Percentiles rank a stretch among this genome's conserved stretches.
Evolutionary conservation across 2,329 filamentous ascomycete genomes (phyloP).

Genomic region (Myriangium duriaei): DNA sequence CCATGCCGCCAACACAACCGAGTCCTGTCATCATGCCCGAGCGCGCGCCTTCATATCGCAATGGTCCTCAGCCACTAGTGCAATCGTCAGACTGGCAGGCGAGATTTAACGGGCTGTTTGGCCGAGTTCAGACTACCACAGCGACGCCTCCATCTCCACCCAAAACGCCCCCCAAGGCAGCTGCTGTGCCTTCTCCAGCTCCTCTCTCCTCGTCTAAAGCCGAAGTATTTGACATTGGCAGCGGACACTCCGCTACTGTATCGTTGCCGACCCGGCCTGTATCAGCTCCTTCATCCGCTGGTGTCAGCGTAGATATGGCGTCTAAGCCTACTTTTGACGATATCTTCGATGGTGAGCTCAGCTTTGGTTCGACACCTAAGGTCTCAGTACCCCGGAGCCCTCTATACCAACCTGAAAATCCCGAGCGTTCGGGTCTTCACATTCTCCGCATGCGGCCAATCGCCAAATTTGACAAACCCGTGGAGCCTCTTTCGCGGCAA

Average conservation of each 20-base stretch:
- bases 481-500: background rate
- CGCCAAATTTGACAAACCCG: conserved; percentile 2
- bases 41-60: conserved; percentile 27
- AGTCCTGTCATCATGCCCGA: conserved; percentile 30
- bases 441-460: conserved; percentile 6
- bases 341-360: conserved; percentile 32
- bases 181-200: conserved; percentile 23
- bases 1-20: conserved; percentile 25
- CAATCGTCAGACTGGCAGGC: conserved; percentile 58
- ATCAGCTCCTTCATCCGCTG: conserved; percentile 14
- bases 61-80: conserved; percentile 30
- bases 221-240: conserved; percentile 45
- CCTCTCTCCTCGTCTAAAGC: conserved; percentile 21
- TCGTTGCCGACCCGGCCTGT: conserved; percentile 45
- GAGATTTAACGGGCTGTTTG: conserved; percentile 65
- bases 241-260: conserved; percentile 59
- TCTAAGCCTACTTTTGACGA: conserved; percentile 30
- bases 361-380: conserved; percentile 34
- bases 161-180: conserved; percentile 27
- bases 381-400: conserved; percentile 19
- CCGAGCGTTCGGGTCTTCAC: background rate
- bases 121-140: conserved; percentile 43
- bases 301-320: conserved; percentile 16
- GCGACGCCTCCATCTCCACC: conserved; percentile 25
- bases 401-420: conserved; percentile 13